Base-by-base conservation (phyloP, 495 filamentous ascomycete species). In the Parathielavia appendiculata region DNA sequence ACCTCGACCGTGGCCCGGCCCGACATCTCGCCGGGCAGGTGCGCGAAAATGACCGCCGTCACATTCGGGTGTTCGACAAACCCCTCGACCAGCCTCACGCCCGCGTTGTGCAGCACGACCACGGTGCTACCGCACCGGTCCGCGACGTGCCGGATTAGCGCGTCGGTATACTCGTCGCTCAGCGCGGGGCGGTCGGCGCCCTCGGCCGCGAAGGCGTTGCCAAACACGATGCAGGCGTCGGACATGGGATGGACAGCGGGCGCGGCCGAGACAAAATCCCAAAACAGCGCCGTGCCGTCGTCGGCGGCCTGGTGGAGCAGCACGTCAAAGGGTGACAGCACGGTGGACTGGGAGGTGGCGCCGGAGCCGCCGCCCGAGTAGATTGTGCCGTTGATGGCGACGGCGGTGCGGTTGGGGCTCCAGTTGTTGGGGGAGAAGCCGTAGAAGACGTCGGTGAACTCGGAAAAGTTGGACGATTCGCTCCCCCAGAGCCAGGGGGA, bases 141-240 rank as follows among this genome's bases (percentile, higher is more conserved):
- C 0, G 85, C 83, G 6, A 88, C 80, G 30, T 78, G 77, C 5
- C 66, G 64, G 47, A 88, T 80, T 5, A 89, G 72, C 0, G 65
- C 72, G 51, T 86, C 81, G 11, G 79, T 82, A 61, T 81, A 80
- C 64, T 82, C 71, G 48, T 81, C 74, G 23, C 65, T 68, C 1
- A 75, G 30, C 1, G 66, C 68, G 0, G 65, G 51, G 8, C 80
- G 71, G 56, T 82, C 80, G 53, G 62, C 69, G 4, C 69, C 80
- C 62, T 90, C 86, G 0, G 79, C 73, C 0, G 83, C 79, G 52
- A 75, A 83, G 2, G 76, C 75, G 59, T 86, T 89, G 56, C 81
- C 78, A 46, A 89, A 81, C 0, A 89, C 80, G 5, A 86, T 68
- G 65, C 85, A 87, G 9, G 89, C 79, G 61, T 90, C 86, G 19